Evolutionary conservation across 306 rosid species (phyloP), one percentile per base, ranked within the genome.

Genomic region (Datisca glomerata): DNA sequence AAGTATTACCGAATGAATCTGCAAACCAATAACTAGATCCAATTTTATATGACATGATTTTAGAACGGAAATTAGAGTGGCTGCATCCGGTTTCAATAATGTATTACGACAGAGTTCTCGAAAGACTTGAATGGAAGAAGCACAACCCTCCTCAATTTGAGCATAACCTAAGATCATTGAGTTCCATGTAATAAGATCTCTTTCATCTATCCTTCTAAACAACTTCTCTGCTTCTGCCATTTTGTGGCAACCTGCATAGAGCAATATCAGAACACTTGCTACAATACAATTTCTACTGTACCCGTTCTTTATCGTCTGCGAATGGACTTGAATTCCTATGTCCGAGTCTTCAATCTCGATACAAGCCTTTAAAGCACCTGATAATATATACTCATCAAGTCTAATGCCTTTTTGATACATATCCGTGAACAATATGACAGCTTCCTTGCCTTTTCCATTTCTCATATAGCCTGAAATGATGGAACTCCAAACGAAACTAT

Each of bases 111-210:
- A 38, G 32, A 73, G 64, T 50, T 68, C 75, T 64, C 21, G 48
- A 13, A 73, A 60, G 21, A 73, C 41, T 34, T 68, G 62, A 48
- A 64, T 55, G 35, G 54, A 55, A 47, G 21, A 55, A 42, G 59
- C 41, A 47, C 69, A 68, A 38, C 75, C 80, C 24, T 24, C 33
- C 35, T 21, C 60, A 27, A 32, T 34, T 18, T 28, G 61, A 43
- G 69, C 72, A 47, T 47, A 54, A 56, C 69, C 69, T 59, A 64
- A 12, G 44, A 73, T 65, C 72, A 68, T 56, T 4, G 72, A 43
- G 54, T 68, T 73, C 75, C 75, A 73, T 25, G 80, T 65, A 33
- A 68, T 71, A 60, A 68, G 61, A 60, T 73, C 80, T 51, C 65
- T 64, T 27, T 56, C 20, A 32, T 23, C 43, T 25, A 68, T 59